Percentiles rank a stretch among this genome's conserved stretches.
These are phyloP conservation scores for Gracilaria gracilis DNA, from an alignment of 23 red algal genomes.

Conservation along the genomic window DNA sequence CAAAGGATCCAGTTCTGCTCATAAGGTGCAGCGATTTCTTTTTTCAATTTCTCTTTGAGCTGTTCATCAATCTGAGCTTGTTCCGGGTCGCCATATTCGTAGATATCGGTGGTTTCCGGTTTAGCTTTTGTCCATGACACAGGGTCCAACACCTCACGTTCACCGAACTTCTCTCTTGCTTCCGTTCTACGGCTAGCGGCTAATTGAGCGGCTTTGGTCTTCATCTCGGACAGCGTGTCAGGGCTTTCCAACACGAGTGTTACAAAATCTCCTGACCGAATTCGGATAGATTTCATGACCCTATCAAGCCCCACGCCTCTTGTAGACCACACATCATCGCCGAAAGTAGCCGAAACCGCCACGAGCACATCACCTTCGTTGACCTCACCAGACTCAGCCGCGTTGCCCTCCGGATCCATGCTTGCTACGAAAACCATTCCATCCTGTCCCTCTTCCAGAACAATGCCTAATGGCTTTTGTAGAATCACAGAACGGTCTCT, in stretches of 20 bases:
- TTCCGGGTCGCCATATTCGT: slow-evolving; percentile 69
- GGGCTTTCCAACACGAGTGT: slow-evolving; percentile 95
- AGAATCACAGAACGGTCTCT: slow-evolving; percentile 78
- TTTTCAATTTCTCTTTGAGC: slow-evolving; percentile 79
- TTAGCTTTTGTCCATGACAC: slow-evolving; percentile 74
- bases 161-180: slow-evolving; percentile 92
- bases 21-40: slow-evolving; percentile 81
- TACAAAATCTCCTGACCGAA: slow-evolving; percentile 90
- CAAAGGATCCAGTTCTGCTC: slow-evolving; percentile 87
- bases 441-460: slow-evolving; percentile 96
- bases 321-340: slow-evolving; percentile 97
- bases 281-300: slow-evolving; percentile 95
- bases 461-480: slow-evolving; percentile 90
- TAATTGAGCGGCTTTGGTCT: slow-evolving; percentile 59
- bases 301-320: slow-evolving; percentile 94
- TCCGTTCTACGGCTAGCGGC: slow-evolving; percentile 69
- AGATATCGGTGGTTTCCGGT: slow-evolving; percentile 23
- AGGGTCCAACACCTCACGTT: slow-evolving; percentile 92
- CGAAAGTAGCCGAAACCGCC: slow-evolving; percentile 97
- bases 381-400: slow-evolving; percentile 78
- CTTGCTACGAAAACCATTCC: slow-evolving; percentile 97
- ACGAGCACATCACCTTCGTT: slow-evolving; percentile 91
- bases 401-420: slow-evolving; percentile 94
- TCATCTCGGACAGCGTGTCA: slow-evolving; percentile 70
- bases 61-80: slow-evolving; percentile 67